Percentiles rank a stretch among this genome's conserved stretches.
Conservation (phyloP, 305 asterid genomes). For the Fraxinus sp. region DNA sequence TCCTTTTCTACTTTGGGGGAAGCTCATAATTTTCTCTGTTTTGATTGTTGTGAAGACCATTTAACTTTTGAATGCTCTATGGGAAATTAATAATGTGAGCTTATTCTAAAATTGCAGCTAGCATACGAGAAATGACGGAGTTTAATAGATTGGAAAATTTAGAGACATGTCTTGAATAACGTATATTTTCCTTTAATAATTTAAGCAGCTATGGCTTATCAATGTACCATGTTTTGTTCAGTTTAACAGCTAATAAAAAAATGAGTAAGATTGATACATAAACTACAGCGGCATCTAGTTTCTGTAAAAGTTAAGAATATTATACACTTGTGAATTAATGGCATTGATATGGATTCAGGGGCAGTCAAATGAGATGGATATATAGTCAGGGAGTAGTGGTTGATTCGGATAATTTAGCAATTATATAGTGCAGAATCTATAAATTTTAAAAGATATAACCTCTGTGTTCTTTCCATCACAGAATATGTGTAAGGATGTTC, state of each 20-base stretch:
- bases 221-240: neutral
- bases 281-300: neutral
- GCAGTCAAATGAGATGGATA: neutral
- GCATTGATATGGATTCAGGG: no score
- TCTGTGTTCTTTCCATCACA: neutral
- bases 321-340: neutral
- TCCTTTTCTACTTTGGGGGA: neutral
- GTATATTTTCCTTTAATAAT: neutral
- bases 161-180: neutral
- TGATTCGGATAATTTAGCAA: neutral
- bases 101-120: no score
- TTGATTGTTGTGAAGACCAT: neutral
- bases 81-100: neutral
- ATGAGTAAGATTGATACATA: neutral
- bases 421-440: neutral
- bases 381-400: neutral
- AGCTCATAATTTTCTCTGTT: neutral
- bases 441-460: neutral
- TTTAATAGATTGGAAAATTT: neutral
- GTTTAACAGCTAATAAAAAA: neutral
- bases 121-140: neutral
- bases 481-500: neutral
- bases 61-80: neutral
- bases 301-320: neutral
- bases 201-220: neutral